phyloP scores from a whole-genome alignment of 208 protist species.

The Leishmania turanica region DNA sequence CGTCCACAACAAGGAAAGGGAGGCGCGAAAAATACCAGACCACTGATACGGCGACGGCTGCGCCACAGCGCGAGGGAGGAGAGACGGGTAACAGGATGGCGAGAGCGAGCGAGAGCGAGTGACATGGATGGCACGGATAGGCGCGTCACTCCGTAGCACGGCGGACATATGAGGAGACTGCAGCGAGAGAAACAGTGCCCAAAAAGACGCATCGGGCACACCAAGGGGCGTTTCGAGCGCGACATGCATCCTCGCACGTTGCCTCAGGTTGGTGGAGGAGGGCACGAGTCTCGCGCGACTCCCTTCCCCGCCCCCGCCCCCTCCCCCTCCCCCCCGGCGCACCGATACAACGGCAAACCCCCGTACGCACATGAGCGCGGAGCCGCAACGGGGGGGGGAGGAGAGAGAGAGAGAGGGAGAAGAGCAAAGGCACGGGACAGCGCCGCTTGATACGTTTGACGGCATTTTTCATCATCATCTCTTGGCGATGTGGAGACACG shows the following conservation, averaged over 20 bases:
- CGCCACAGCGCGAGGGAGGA: neutral
- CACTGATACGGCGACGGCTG: neutral
- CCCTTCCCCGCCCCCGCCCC: neutral
- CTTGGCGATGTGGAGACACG: neutral
- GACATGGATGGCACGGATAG: neutral
- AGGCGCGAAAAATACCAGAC: neutral
- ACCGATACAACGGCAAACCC: neutral
- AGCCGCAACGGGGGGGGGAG: neutral
- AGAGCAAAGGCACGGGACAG: neutral
- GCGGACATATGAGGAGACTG: neutral
- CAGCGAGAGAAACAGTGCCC: neutral
- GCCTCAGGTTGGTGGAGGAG: neutral
- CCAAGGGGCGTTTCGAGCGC: too few relatives aligned
- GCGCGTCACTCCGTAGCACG: neutral
- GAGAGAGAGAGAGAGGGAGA: neutral
- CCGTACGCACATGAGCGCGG: neutral
- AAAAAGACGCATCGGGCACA: neutral
- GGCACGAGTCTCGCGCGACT: neutral
- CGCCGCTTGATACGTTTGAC: neutral
- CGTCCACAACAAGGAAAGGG: slow-evolving; percentile 1
- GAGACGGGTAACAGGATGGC: neutral
- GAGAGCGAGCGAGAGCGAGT: too few relatives aligned
- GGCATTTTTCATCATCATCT: neutral
- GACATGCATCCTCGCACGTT: neutral
- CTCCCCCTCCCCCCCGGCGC: neutral